These are phyloP conservation scores for Malbranchea cinnamomea DNA, from an alignment of 2,329 filamentous ascomycete genomes.

Conservation along the genomic window DNA sequence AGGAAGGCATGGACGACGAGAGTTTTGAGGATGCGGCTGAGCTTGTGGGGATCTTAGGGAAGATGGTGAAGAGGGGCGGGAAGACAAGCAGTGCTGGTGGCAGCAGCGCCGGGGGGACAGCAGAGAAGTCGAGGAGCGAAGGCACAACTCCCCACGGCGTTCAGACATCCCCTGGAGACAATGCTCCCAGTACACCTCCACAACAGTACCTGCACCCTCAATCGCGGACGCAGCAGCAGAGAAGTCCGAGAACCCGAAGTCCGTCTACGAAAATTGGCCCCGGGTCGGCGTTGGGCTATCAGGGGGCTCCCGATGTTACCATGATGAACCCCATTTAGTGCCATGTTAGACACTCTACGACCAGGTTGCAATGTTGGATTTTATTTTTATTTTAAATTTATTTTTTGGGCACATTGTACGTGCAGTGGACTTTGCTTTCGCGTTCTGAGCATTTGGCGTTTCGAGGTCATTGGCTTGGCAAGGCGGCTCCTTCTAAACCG, in stretches of 20 bases:
- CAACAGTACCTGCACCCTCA: constrained; percentile 9
- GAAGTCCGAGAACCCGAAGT: constrained; percentile 2
- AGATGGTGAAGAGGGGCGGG: constrained; percentile 67
- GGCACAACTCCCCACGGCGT: constrained; percentile 15
- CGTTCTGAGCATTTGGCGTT: no score
- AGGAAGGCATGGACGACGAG: constrained; percentile 86
- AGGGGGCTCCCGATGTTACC: constrained; percentile 1
- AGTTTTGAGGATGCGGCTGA: constrained; percentile 88
- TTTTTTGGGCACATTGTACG: no score
- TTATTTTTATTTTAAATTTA: no score
- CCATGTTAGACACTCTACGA: no score
- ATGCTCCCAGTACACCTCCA: constrained; percentile 5
- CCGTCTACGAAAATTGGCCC: neutral
- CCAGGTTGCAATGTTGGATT: no score
- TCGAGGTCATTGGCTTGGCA: no score
- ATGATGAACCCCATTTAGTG: constrained; percentile 7
- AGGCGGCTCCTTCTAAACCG: no score
- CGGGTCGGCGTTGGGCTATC: constrained; percentile 2
- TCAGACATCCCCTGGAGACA: no score
- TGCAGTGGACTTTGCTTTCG: no score
- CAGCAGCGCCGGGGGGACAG: constrained; percentile 18
- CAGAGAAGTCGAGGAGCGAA: constrained; percentile 18
- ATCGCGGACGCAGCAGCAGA: constrained; percentile 4
- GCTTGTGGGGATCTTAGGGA: constrained; percentile 69
- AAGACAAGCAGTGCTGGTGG: constrained; percentile 18